Base-by-base conservation (phyloP, 2,329 filamentous ascomycete genomes). In the Sporothrix humicola region DNA sequence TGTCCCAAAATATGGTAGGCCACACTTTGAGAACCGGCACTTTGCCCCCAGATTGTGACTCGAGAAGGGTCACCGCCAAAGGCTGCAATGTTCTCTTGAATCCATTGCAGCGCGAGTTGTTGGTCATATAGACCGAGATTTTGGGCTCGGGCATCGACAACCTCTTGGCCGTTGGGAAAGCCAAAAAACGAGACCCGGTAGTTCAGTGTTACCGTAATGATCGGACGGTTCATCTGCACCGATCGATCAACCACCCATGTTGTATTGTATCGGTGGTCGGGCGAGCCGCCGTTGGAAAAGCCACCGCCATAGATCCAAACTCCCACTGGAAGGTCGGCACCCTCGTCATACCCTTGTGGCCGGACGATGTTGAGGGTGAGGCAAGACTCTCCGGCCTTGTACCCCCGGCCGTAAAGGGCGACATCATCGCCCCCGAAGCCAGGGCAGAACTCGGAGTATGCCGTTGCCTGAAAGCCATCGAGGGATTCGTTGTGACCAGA, bases 381-480 rank as follows among this genome's bases (percentile, higher is more conserved):
- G 54, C 54, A 56, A 56, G 54, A 56, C 54, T 56, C 54, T 26
- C 54, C 54, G 54, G 54, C 54, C 54, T 56, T 56, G 54, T 56
- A 56, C 20, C 54, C 54, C 54, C 20, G 54, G 54, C 54, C n/a
- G 54, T 56, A 56, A 26, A 56, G 54, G n/a, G 54, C 54, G 54
- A 56, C n/a, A 23, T 56, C 54, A 23, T 56, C 54, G n/a, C 54
- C 54, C n/a, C 17, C 48, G 23, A 56, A 56, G 54, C 54, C 54
- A 56, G 54, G 54, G 54, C 54, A 56, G 54, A 56, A 56, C 17
- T 56, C 54, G 54, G 54, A 56, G 54, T 56, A 56, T 20, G 54
- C 54, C 54, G 54, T 56, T 56, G 54, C 54, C 54, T 56, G 54
- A 26, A 56, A 56, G 54, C 54, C 54, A 12, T 56, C 54, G 12